A percentile compares a stretch with the other conserved stretches of the same genome.
These are phyloP conservation scores for Beauveria pseudobassiana DNA, from an alignment of 2,329 filamentous ascomycete genomes.

Conservation along the genomic window DNA sequence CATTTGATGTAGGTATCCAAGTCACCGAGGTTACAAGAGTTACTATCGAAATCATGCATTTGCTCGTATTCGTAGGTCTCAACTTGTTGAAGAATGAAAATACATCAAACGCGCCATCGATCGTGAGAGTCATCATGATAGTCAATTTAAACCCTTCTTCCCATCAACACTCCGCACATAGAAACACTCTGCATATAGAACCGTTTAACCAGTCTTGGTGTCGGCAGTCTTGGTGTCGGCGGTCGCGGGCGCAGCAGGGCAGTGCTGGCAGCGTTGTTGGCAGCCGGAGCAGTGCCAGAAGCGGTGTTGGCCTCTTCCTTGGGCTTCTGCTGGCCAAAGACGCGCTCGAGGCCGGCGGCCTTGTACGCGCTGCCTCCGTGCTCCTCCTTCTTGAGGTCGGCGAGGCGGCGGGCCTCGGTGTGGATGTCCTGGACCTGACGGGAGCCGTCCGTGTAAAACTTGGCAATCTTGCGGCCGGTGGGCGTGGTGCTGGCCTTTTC, in stretches of 20 bases:
- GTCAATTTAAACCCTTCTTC: not conserved
- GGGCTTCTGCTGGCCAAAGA: conserved; percentile 48
- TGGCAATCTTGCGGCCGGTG: conserved; percentile 77
- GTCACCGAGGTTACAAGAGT: not conserved
- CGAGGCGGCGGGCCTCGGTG: conserved; percentile 78
- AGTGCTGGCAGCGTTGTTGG: conserved; percentile 11
- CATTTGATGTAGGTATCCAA: too few species aligned
- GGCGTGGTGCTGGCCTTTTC: conserved; percentile 85
- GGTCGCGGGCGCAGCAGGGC: not conserved
- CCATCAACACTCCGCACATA: not conserved
- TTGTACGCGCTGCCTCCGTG: conserved; percentile 52
- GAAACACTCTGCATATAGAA: too few species aligned
- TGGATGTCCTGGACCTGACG: conserved; percentile 95
- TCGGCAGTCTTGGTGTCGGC: conserved; percentile 14
- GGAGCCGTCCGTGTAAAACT: conserved; percentile 78
- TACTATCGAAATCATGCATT: not conserved
- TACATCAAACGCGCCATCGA: not conserved
- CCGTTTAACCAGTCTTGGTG: conserved; percentile 11
- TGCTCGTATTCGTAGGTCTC: not conserved
- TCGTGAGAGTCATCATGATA: not conserved
- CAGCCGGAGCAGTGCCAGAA: conserved; percentile 13
- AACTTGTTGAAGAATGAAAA: not conserved
- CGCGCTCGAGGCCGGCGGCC: conserved; percentile 48
- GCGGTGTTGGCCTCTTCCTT: conserved; percentile 29
- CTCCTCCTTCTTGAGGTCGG: conserved; percentile 73